Percentiles rank a stretch among this genome's conserved stretches.
phyloP scores from a whole-genome alignment of 129 eudicot genomes.

The carrot (Daucus carota) region DH1_v3.0 NC_030383.2:62261001-62261500 shows the following conservation, averaged over 20 bases:
- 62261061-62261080: background rate
- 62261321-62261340: background rate
- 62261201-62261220: background rate
- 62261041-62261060: background rate
- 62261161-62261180: background rate
- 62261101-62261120: background rate
- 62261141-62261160: background rate
- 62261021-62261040: background rate
- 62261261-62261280: background rate
- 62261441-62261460: background rate
- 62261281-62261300: background rate
- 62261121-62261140: background rate
- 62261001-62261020: background rate
- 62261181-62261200: background rate
- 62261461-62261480: background rate
- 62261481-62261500: background rate
- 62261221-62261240: background rate
- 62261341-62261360: background rate
- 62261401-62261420: background rate
- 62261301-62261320: background rate
- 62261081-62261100: background rate
- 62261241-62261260: background rate
- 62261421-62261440: background rate
- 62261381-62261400: background rate
- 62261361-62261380: background rate